A percentile compares a stretch with the other conserved stretches of the same genome.
These are phyloP conservation scores for Aspergillus tamarii DNA, from an alignment of 2,329 filamentous ascomycete species.

Conservation along the genomic window DNA sequence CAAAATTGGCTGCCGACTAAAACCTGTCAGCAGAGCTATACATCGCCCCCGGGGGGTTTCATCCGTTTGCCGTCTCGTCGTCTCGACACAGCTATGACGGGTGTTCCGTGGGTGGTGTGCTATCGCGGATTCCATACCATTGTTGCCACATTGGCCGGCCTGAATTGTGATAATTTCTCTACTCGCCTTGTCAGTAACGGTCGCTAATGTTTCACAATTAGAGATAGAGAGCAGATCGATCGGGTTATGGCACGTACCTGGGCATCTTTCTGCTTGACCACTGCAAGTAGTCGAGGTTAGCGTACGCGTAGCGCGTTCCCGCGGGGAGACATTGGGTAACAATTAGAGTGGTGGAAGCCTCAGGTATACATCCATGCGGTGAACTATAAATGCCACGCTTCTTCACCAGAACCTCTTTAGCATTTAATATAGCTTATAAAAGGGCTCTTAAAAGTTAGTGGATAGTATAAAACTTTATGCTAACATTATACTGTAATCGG, in stretches of 20 bases:
- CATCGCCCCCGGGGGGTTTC: not conserved
- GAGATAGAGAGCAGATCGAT: not conserved
- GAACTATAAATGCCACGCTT: not conserved
- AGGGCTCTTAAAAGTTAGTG: not conserved
- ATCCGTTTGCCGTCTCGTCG: not conserved
- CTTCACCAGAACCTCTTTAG: not conserved
- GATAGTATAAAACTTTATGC: not conserved
- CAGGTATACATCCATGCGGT: conserved; percentile 21
- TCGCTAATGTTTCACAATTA: not conserved
- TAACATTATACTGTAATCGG: not conserved
- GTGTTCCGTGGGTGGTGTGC: not conserved
- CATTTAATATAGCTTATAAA: not conserved
- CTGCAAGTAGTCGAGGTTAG: conserved; percentile 31
- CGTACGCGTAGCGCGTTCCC: conserved; percentile 40
- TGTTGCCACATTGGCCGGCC: conserved; percentile 98
- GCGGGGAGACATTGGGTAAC: conserved; percentile 34
- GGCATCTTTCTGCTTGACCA: conserved; percentile 40
- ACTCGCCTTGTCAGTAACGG: conserved; percentile 16
- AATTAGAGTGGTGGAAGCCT: conserved; percentile 26
- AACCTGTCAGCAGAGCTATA: conserved; percentile 35
- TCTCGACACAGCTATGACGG: not conserved
- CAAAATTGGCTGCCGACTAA: conserved; percentile 96
- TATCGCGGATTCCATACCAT: conserved; percentile 65
- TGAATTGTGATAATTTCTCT: conserved; percentile 99
- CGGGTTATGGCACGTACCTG: conserved; percentile 31